Evolutionary conservation across 176 grass and related monocot species (phyloP), one percentile per base, ranked within the genome.

Genomic region (Ensete ventricosum): DNA sequence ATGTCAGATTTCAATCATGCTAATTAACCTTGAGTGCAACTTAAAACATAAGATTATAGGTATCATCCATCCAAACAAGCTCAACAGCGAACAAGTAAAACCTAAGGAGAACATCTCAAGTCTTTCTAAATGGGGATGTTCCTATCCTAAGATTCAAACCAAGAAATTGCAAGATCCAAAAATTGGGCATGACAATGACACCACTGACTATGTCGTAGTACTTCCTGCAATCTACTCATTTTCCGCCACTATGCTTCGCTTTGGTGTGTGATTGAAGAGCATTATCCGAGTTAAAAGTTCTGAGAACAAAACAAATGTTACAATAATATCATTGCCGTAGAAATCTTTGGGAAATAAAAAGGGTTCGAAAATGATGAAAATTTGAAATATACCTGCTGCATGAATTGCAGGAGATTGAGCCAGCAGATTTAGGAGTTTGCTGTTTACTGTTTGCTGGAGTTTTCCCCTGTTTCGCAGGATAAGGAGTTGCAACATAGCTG

Each of bases 261-360:
- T 87, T 89, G 0, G 90, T 52, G 82, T 97, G 94, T 78, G 90
- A 57, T 76, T 83, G 76, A 55, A 90, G 84, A 55, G 88, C 88
- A 67, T 68, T 87, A 4, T 93, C 90, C 49, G 83, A 90, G 82
- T 87, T 93, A 73, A 97, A 97, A 3, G 81, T 89, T 75, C 94
- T 97, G 77, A 20, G 13, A 16, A 9, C 26, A 53, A 52, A 80
- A 16, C 12, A 0, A 12, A 25, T 19, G 9, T 54, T 16, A 77
- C 25, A 78, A 49, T 9, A 81, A 11, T 51, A 48, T 43, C 16
- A 63, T 13, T 13, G 29, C 10, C 24, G 22, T 16, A 2, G 9
- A 27, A 50, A 21, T 9, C 11, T 21, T 10, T 21, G 11, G 0
- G 1, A 55, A 19, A 59, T 6, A 1, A 9, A 0, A 3, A 29